Conservation (phyloP, 2,329 filamentous ascomycete genomes). For the Fusarium longipes region DNA sequence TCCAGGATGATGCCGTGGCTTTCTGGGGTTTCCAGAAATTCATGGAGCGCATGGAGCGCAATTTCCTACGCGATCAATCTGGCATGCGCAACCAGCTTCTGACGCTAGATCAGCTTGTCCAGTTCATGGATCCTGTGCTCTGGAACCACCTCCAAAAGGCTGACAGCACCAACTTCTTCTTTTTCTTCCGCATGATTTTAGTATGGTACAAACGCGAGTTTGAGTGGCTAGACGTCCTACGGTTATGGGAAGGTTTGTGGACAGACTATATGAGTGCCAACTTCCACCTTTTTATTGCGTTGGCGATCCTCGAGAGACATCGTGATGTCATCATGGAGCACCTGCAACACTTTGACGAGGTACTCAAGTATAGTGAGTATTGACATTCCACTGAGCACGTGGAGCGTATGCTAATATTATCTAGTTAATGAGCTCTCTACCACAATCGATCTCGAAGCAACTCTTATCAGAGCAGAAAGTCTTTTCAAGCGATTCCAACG, state of each 20-base stretch:
- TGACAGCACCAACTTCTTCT: conserved; percentile 99
- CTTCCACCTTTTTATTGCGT: conserved; percentile 93
- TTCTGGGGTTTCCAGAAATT: conserved; percentile 98
- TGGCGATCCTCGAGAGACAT: conserved; percentile 96
- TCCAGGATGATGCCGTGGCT: conserved; percentile 95
- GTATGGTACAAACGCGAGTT: conserved; percentile 99
- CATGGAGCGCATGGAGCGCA: conserved; percentile 98
- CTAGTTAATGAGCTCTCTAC: conserved; percentile 93
- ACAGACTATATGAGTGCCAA: conserved; percentile 89
- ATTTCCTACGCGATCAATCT: conserved; percentile 94
- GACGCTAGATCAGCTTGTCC: conserved; percentile 92
- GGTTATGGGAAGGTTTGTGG: conserved; percentile 94
- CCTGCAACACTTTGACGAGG: conserved; percentile 93
- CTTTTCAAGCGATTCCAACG: conserved; percentile 90
- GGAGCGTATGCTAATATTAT: conserved; percentile 28
- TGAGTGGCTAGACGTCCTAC: conserved; percentile 84
- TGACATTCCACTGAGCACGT: neutral
- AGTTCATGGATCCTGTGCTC: conserved; percentile 95
- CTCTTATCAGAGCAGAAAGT: conserved; percentile 86
- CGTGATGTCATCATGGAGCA: conserved; percentile 97
- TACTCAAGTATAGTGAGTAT: conserved; percentile 88
- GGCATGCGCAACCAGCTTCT: conserved; percentile 94
- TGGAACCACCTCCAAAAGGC: conserved; percentile 90
- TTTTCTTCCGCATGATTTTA: conserved; percentile 98
- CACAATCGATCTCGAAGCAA: conserved; percentile 89